phyloP scores from a whole-genome alignment of 148 eudicot species.

The Vaccinium corymbosum region DNA sequence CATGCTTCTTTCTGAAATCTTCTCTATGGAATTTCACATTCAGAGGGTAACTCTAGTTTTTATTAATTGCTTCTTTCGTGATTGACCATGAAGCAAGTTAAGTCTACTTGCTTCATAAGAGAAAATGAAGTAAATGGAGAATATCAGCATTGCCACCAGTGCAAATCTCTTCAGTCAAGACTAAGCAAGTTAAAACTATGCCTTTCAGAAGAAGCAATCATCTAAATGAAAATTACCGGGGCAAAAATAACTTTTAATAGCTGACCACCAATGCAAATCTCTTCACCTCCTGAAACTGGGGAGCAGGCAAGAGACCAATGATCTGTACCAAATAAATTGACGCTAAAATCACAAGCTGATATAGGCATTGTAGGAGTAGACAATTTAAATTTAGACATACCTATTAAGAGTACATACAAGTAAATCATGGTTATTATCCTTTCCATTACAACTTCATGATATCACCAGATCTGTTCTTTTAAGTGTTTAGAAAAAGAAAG shows the following conservation, averaged over 20 bases:
- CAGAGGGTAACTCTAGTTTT: not conserved
- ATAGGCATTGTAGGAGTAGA: constrained; percentile 17
- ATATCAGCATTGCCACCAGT: not conserved
- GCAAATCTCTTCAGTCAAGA: not conserved
- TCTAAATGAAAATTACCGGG: constrained; percentile 46
- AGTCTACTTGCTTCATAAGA: not conserved
- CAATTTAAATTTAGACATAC: not conserved
- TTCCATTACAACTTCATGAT: not conserved
- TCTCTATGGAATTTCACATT: not conserved
- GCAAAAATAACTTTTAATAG: constrained; percentile 59
- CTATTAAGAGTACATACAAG: too few species aligned
- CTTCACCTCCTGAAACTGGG: constrained; percentile 61
- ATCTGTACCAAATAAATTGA: constrained; percentile 41
- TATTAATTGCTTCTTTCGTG: not conserved
- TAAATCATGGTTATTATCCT: not conserved
- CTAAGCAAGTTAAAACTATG: not conserved
- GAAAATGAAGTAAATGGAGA: not conserved
- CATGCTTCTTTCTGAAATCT: not conserved
- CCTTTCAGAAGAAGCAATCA: not conserved
- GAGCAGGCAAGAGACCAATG: constrained; percentile 68
- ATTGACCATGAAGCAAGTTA: not conserved
- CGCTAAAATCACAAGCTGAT: constrained; percentile 12
- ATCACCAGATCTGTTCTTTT: not conserved
- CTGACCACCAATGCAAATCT: constrained; percentile 72
- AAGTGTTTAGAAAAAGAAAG: not conserved